phyloP scores from a whole-genome alignment of 2,329 filamentous ascomycete genomes.

The Madurella mycetomatis region DNA sequence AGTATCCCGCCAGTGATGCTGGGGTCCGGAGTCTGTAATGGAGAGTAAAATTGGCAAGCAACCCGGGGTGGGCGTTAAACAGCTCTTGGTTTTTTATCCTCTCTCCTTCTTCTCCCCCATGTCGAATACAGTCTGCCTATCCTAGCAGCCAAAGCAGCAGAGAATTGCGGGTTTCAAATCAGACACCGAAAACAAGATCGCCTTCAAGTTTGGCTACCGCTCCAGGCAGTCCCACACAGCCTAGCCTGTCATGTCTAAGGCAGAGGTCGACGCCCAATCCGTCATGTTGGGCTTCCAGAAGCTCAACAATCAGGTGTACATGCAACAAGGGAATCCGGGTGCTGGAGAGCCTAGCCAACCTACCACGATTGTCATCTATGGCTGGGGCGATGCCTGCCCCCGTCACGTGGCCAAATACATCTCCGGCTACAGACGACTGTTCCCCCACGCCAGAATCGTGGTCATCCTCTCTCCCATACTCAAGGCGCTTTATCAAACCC shows the following conservation, averaged over 20 bases:
- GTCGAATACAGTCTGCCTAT: too few species aligned
- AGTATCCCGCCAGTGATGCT: too few species aligned
- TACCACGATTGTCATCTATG: constrained; percentile 48
- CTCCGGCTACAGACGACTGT: constrained; percentile 47
- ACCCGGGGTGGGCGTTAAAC: too few species aligned
- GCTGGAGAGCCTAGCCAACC: constrained; percentile 31
- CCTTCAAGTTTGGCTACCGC: background rate
- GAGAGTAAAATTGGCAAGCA: too few species aligned
- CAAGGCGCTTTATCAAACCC: constrained; percentile 41
- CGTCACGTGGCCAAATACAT: constrained; percentile 54
- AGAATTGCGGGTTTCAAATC: too few species aligned
- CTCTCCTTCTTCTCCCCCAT: too few species aligned
- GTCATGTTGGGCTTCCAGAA: constrained; percentile 42
- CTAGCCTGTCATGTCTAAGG: constrained; percentile 1
- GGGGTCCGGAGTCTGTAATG: too few species aligned
- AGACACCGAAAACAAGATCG: background rate
- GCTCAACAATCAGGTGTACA: constrained; percentile 44
- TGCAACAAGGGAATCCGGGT: constrained; percentile 26
- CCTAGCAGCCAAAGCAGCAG: too few species aligned
- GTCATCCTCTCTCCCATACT: constrained; percentile 48
- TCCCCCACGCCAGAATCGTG: constrained; percentile 47
- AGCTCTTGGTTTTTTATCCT: too few species aligned
- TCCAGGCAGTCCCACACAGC: background rate
- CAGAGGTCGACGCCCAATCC: constrained; percentile 4
- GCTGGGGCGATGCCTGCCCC: constrained; percentile 54